Evolutionary conservation across 495 filamentous ascomycete species (phyloP), one percentile per base, ranked within the genome.

Genomic region (Massariosphaeria phaeospora): DNA sequence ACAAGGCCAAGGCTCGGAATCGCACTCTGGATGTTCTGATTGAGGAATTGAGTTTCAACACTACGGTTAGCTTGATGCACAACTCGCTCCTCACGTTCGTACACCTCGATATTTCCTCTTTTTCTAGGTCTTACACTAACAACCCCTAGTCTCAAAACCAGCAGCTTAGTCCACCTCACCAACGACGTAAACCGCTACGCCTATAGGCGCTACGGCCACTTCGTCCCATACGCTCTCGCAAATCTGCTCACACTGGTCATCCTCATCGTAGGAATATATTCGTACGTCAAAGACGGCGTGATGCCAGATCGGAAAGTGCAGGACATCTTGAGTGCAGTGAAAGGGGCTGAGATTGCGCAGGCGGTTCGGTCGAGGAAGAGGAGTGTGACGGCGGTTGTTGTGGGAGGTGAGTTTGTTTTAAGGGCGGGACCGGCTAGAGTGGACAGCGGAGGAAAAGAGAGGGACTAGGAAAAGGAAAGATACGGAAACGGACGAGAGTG

Each of bases 41-140:
- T 30, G 52, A 55, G 34, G 52, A 55, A 34, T 27, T 55, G 35
- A 48, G 43, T 25, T 55, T 55, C 17, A 55, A 55, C 25, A 55
- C 21, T 1, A 55, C 33, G 0, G 43, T 55, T 7, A 55, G 52
- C 20, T 24, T 55, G 34, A 48, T 55, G 52, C 25, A 42, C 15
- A 48, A 55, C 18, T 6, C 13, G 7, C 18, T 55, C 1, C 26
- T 55, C 2, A 48, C 44, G 43, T 48, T 41, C 48, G 51, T 46
- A 2, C 21, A 7, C n/a, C 26, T 50, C 4, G 12, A 9, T 8
- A 24, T 50, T 26, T 24, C 18, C 20, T 24, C 17, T 13, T 12
- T 15, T 1, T 15, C 21, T 26, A 23, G 5, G 10, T 41, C n/a
- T 11, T 26, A 25, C 17, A 20, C 4, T 30, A 21, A 20, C 4